A percentile compares a stretch with the other conserved stretches of the same genome.
Evolutionary conservation across 495 filamentous ascomycete species (phyloP).

Genomic region (Sordaria brevicollis): DNA sequence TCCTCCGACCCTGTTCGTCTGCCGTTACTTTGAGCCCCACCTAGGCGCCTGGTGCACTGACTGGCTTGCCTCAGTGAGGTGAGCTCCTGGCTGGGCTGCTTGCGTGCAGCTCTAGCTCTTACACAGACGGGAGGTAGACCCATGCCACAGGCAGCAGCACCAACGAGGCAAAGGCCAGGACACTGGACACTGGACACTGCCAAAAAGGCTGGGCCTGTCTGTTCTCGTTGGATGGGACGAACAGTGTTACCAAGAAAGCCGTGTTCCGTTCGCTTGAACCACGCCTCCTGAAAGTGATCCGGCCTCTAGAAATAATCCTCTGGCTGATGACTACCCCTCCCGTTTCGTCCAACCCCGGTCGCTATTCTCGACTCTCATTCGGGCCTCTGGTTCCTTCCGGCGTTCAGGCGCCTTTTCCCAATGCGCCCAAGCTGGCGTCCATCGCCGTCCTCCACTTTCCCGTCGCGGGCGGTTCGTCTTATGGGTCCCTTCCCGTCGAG

Average conservation of each 20-base stretch:
- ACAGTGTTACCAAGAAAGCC: background rate
- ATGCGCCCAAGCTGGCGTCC: conserved; percentile 14
- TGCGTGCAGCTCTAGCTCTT: background rate
- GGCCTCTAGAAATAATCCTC: conserved; percentile 1
- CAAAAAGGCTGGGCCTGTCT: background rate
- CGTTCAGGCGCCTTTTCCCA: conserved; percentile 18
- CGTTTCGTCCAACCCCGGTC: conserved; percentile 4
- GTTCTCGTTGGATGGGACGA: background rate
- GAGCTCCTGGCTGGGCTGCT: background rate
- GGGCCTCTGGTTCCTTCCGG: conserved; percentile 5
- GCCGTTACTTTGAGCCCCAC: conserved; percentile 10
- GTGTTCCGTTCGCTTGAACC: conserved; percentile 11
- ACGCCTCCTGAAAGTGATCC: conserved; percentile 9
- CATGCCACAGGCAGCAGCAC: background rate
- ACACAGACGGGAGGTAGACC: background rate
- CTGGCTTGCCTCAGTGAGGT: conserved; percentile 14
- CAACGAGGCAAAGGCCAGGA: background rate
- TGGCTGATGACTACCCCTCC: conserved; percentile 4
- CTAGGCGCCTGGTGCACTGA: conserved; percentile 27
- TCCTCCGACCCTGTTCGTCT: background rate
- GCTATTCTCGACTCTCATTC: background rate
- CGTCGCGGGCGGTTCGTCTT: conserved; percentile 12
- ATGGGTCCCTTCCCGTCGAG: conserved; percentile 4
- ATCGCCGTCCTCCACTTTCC: conserved; percentile 20
- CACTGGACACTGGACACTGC: background rate